These are phyloP conservation scores for Pachysolen tannophilus DNA, from an alignment of 805 yeast genomes.

Conservation along the genomic window DNA sequence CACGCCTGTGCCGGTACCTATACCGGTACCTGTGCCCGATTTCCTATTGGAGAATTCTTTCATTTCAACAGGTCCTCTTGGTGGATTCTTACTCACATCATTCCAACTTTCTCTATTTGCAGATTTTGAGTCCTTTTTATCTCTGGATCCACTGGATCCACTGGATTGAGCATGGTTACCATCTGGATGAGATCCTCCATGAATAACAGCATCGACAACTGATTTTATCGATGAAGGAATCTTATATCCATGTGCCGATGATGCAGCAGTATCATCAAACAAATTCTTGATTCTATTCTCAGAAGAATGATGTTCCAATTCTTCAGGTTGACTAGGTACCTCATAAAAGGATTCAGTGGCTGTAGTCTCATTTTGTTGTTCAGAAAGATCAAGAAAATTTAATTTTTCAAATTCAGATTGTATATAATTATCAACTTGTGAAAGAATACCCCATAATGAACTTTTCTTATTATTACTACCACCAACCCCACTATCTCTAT, in stretches of 20 bases:
- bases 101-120: not conserved
- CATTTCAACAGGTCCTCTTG: constrained; percentile 5
- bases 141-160: not conserved
- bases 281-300: constrained; percentile 8
- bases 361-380: not conserved
- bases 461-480: not conserved
- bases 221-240: constrained; percentile 5
- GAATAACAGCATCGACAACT: constrained; percentile 10
- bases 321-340: not conserved
- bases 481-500: not conserved
- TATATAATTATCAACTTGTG: constrained; percentile 9
- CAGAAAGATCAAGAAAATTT: constrained; percentile 8
- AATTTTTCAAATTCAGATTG: constrained; percentile 10
- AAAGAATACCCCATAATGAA: constrained; percentile 6
- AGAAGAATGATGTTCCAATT: constrained; percentile 1
- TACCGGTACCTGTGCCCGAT: too few species aligned
- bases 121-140: too few species aligned
- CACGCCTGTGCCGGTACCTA: too few species aligned
- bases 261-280: constrained; percentile 3
- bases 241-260: not conserved
- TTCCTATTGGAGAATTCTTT: constrained; percentile 2
- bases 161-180: not conserved
- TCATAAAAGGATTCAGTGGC: constrained; percentile 2
- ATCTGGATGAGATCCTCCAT: constrained; percentile 2
- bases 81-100: not conserved